phyloP scores from a whole-genome alignment of 768 basidiomycete genomes.

The Kwoniella sp. region DNA sequence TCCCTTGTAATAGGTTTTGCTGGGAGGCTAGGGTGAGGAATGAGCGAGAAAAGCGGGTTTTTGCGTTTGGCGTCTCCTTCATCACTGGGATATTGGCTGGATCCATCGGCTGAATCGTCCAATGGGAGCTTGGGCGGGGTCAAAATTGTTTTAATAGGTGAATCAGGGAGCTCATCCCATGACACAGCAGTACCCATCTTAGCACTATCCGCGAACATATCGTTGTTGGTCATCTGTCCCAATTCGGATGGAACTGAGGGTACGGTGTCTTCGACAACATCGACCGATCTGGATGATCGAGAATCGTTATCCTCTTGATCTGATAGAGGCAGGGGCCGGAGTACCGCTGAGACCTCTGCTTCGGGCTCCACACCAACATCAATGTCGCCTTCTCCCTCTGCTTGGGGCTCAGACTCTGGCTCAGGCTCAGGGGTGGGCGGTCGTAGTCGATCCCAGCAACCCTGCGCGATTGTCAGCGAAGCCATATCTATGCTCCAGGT shows the following conservation, averaged over 20 bases:
- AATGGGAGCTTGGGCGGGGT: neutral
- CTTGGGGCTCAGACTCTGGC: neutral
- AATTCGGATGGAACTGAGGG: neutral
- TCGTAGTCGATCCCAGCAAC: slow-evolving; percentile 19
- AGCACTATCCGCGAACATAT: too few relatives aligned
- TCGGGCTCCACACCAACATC: neutral
- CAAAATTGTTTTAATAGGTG: neutral
- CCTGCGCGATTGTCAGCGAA: slow-evolving; percentile 8
- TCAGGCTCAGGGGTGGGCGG: slow-evolving; percentile 2
- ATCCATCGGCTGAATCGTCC: neutral
- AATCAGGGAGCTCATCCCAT: slow-evolving; percentile 9
- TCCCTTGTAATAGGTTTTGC: neutral
- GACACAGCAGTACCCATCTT: neutral
- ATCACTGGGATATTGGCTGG: neutral
- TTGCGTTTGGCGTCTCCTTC: neutral
- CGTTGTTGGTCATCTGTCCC: neutral
- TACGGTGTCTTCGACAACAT: slow-evolving; percentile 11
- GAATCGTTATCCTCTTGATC: neutral
- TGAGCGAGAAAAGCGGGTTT: neutral
- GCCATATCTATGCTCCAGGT: neutral
- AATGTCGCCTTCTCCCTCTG: neutral
- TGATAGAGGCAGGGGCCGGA: neutral
- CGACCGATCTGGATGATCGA: neutral
- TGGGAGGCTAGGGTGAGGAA: slow-evolving; percentile 2
- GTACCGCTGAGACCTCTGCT: slow-evolving; percentile 9